phyloP scores from a whole-genome alignment of 2,329 filamentous ascomycete species.

The Juglanconis juglandina region DNA sequence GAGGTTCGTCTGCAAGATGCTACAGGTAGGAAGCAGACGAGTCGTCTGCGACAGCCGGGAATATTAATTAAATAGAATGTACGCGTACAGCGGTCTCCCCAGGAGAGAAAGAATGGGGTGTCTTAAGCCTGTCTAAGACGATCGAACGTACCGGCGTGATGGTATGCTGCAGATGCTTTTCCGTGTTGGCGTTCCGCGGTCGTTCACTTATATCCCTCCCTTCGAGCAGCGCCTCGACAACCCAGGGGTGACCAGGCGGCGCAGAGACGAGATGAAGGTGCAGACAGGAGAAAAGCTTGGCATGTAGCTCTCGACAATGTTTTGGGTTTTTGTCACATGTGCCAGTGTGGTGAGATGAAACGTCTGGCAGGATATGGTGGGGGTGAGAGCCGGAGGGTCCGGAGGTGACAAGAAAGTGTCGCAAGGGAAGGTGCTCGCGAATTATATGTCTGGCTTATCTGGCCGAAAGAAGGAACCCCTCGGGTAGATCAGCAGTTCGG shows the following conservation, averaged over 20 bases:
- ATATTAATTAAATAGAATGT: not conserved
- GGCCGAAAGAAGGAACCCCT: not conserved
- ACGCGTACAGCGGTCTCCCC: not conserved
- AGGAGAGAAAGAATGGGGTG: not conserved
- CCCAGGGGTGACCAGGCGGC: not conserved
- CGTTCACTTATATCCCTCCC: not conserved
- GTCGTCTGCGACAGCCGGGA: not conserved
- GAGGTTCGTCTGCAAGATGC: not conserved
- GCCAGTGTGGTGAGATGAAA: not conserved
- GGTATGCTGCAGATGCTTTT: not conserved
- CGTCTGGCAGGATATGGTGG: not conserved
- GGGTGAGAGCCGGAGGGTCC: not conserved
- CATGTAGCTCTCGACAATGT: not conserved
- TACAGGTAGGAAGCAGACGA: not conserved
- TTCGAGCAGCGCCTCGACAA: not conserved
- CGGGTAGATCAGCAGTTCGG: not conserved
- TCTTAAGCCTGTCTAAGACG: slow-evolving; percentile 8
- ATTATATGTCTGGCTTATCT: not conserved
- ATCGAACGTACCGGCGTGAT: slow-evolving; percentile 7
- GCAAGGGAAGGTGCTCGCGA: not conserved
- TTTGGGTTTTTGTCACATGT: not conserved
- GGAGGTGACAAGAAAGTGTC: not conserved
- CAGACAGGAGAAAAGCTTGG: not conserved
- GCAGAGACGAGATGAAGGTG: not conserved
- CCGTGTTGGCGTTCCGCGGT: not conserved